phyloP scores from a whole-genome alignment of 2,329 filamentous ascomycete species.

The Colletotrichum sojae region DNA sequence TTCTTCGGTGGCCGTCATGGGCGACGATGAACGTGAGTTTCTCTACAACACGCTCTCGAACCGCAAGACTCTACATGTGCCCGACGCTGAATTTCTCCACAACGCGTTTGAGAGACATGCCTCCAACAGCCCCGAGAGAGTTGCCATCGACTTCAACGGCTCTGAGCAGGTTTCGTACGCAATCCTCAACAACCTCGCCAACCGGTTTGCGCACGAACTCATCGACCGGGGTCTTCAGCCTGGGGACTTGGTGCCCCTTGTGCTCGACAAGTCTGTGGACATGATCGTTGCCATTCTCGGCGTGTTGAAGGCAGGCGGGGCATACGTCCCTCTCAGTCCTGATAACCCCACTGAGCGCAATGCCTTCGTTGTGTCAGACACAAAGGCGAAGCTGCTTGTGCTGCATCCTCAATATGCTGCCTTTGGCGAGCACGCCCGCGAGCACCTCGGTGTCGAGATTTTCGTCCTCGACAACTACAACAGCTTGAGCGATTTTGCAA shows the following conservation, averaged over 20 bases:
- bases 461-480: background rate
- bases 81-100: constrained; percentile 32
- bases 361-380: constrained; percentile 42
- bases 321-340: constrained; percentile 44
- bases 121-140: constrained; percentile 1
- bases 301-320: constrained; percentile 41
- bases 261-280: constrained; percentile 40
- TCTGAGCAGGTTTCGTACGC: constrained; percentile 22
- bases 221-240: constrained; percentile 9
- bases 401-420: constrained; percentile 5
- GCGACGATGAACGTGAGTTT: constrained; percentile 19
- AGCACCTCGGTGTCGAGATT: background rate
- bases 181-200: constrained; percentile 13
- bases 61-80: background rate
- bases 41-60: constrained; percentile 14
- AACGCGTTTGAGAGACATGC: constrained; percentile 29
- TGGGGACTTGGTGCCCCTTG: constrained; percentile 21
- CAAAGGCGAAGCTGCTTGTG: constrained; percentile 35
- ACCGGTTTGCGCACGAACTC: constrained; percentile 19
- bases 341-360: constrained; percentile 43
- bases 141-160: constrained; percentile 31
- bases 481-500: background rate
- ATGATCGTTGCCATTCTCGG: constrained; percentile 43
- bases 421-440: background rate
- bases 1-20: constrained; percentile 14